Evolutionary conservation across 2,329 filamentous ascomycete species (phyloP).

Genomic region (Calonectria pseudoturangicola): DNA sequence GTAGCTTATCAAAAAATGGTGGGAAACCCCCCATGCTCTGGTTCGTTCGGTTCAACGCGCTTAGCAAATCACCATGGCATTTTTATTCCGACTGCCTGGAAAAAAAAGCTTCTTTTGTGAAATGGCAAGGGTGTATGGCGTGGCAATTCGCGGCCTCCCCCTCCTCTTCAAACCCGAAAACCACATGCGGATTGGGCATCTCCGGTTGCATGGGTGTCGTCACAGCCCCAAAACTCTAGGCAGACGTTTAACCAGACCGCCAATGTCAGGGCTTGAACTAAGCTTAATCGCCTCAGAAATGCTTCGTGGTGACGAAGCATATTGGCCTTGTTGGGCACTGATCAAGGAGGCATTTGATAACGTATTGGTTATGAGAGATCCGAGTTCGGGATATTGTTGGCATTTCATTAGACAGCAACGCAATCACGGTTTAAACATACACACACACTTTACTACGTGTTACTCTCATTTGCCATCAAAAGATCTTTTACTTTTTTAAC

Average conservation of each 20-base stretch:
- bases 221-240: constrained; percentile 33
- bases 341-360: not conserved
- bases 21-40: not conserved
- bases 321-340: not conserved
- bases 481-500: constrained; percentile 39
- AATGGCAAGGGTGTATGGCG: constrained; percentile 5
- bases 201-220: constrained; percentile 33
- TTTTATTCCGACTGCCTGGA: not conserved
- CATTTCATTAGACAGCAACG: not conserved
- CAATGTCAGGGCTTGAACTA: constrained; percentile 38
- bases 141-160: constrained; percentile 24
- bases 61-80: not conserved
- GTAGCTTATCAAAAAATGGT: not conserved
- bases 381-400: not conserved
- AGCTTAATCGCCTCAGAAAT: constrained; percentile 26
- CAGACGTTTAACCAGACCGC: constrained; percentile 37
- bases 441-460: not conserved
- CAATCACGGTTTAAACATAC: not conserved
- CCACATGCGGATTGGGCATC: constrained; percentile 15
- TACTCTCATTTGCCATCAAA: constrained; percentile 13
- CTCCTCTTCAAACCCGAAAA: not conserved
- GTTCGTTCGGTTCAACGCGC: not conserved
- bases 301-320: constrained; percentile 4
- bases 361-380: not conserved
- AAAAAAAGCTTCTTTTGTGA: constrained; percentile 15